Conservation (phyloP, 352 stramenopile species). For the Globisporangium paddicum region DNA sequence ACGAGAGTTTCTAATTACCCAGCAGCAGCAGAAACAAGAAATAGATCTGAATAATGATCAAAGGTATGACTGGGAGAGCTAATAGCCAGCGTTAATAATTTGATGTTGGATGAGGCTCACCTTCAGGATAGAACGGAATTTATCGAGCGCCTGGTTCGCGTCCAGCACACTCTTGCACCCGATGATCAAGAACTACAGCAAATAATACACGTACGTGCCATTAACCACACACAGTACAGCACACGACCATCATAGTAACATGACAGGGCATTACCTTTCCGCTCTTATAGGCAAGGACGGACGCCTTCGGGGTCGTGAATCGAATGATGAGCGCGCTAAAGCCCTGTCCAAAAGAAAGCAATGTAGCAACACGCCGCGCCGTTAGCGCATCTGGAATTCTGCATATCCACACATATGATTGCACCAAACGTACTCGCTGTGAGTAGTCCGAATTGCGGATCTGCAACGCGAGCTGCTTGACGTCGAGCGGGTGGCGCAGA, state of each 20-base stretch:
- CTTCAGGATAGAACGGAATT: slow-evolving; percentile 55
- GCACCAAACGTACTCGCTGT: slow-evolving; percentile 27
- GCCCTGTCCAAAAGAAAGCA: slow-evolving; percentile 21
- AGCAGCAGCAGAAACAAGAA: neutral
- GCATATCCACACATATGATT: neutral
- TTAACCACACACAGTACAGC: neutral
- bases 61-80: neutral
- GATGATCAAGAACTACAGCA: slow-evolving; percentile 55
- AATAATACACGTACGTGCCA: neutral
- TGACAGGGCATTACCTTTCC: slow-evolving; percentile 44
- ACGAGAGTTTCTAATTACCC: slow-evolving; percentile 47
- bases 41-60: neutral
- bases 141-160: slow-evolving; percentile 40
- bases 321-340: slow-evolving; percentile 67
- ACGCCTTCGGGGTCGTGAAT: slow-evolving; percentile 51
- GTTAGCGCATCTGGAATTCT: neutral
- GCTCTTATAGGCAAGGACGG: slow-evolving; percentile 55
- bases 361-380: neutral
- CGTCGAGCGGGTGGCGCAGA: slow-evolving; percentile 45
- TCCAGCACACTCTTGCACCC: slow-evolving; percentile 37
- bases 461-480: slow-evolving; percentile 57
- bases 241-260: neutral
- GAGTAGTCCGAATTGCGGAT: slow-evolving; percentile 74
- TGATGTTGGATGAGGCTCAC: slow-evolving; percentile 13
- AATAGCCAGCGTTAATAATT: neutral